Conservation (phyloP, 805 yeast species). For the Metschnikowia gruessii region DNA sequence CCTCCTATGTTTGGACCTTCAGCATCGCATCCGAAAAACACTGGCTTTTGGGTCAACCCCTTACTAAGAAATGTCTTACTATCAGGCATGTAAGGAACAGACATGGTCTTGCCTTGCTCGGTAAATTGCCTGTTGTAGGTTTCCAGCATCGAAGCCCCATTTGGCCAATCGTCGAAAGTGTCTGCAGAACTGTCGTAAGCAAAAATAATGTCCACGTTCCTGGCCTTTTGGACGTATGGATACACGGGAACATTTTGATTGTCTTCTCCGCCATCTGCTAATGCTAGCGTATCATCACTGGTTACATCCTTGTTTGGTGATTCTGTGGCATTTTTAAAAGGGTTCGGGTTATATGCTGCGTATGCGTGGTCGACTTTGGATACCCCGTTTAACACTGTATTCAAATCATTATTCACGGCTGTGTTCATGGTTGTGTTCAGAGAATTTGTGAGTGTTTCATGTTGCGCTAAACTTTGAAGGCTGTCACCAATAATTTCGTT, state of each 20-base stretch:
- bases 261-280: constrained; percentile 49
- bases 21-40: constrained; percentile 26
- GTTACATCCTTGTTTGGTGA: constrained; percentile 12
- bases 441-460: no score
- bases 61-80: constrained; percentile 13
- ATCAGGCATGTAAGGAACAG: constrained; percentile 24
- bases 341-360: constrained; percentile 51
- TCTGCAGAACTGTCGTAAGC: constrained; percentile 52
- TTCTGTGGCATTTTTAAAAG: constrained; percentile 34
- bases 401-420: neutral
- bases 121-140: constrained; percentile 29
- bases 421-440: constrained; percentile 13
- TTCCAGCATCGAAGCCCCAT: constrained; percentile 48
- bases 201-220: constrained; percentile 38
- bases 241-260: constrained; percentile 47
- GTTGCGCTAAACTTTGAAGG: no score
- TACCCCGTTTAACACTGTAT: neutral
- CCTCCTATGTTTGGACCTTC: neutral
- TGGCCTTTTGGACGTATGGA: constrained; percentile 34
- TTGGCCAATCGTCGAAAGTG: constrained; percentile 46
- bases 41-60: constrained; percentile 19
- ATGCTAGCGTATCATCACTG: constrained; percentile 19
- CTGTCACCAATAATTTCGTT: constrained; percentile 26
- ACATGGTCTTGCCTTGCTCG: constrained; percentile 21
- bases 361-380: constrained; percentile 51